These are phyloP conservation scores for Malus orientalis DNA, from an alignment of 306 rosid genomes.

Conservation along the genomic window DNA sequence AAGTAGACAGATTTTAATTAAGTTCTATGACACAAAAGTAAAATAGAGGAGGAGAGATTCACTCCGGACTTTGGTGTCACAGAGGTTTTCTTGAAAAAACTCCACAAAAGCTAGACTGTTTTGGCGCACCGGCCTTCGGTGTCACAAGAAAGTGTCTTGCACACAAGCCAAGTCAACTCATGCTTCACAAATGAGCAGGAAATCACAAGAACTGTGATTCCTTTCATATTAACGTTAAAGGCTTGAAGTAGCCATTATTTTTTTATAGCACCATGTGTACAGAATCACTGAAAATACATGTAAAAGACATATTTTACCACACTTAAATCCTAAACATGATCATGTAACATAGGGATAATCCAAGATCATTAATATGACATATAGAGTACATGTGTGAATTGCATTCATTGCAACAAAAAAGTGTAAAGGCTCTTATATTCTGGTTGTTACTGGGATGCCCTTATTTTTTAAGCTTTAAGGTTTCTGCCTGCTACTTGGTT, in stretches of 20 bases:
- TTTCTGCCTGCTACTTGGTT: background rate
- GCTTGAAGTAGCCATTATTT: background rate
- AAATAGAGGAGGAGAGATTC: background rate
- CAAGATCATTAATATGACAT: background rate
- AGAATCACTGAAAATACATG: background rate
- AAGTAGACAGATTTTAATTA: background rate
- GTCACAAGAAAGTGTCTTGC: background rate
- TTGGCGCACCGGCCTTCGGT: too few relatives aligned
- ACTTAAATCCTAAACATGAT: background rate
- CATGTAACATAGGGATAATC: background rate
- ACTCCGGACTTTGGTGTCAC: background rate
- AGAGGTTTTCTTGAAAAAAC: background rate
- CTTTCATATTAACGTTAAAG: background rate
- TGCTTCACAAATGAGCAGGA: background rate
- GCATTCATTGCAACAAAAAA: background rate
- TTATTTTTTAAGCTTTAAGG: background rate
- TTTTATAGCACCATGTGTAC: background rate
- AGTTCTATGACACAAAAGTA: background rate
- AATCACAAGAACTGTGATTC: background rate
- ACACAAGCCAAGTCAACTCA: background rate
- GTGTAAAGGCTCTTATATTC: background rate
- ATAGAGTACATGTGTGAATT: background rate
- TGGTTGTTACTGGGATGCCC: background rate
- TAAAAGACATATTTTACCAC: background rate
- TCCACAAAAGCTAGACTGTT: background rate